Evolutionary conservation across 129 eudicot genomes (phyloP).

Genomic region (Apium graveolens): DNA sequence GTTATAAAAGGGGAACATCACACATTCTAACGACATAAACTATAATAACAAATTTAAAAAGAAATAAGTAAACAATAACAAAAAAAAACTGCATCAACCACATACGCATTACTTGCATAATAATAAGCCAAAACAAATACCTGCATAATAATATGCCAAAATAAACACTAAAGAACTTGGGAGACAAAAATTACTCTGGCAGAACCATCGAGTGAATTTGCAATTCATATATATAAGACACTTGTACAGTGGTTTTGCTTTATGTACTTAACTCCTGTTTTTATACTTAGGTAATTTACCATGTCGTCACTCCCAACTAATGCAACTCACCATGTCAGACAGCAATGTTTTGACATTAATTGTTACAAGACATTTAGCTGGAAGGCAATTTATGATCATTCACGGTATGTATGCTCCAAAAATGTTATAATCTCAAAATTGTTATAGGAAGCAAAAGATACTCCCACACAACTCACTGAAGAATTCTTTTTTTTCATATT

Average conservation of each 20-base stretch:
- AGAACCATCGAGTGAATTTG: not conserved
- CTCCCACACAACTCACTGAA: not conserved
- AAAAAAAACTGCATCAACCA: not conserved
- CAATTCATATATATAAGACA: not conserved
- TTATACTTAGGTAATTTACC: not conserved
- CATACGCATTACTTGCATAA: not conserved
- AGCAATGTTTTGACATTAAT: not conserved
- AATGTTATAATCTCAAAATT: not conserved
- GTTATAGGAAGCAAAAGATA: not conserved
- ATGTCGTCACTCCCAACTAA: not conserved
- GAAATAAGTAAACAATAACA: not conserved
- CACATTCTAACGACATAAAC: not conserved
- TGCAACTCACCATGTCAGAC: not conserved
- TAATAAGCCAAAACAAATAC: not conserved
- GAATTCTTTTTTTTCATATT: not conserved
- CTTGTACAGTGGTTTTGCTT: not conserved
- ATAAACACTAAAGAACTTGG: not conserved
- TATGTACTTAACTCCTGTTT: not conserved
- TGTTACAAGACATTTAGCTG: not conserved
- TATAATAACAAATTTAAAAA: too few species aligned
- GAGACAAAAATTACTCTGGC: not conserved
- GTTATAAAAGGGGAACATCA: not conserved
- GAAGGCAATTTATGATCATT: not conserved
- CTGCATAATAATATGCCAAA: not conserved
- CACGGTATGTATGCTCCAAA: not conserved